Percentiles rank a stretch among this genome's conserved stretches.
Conservation (phyloP, 129 eudicot species). For the Arctium lappa region DNA sequence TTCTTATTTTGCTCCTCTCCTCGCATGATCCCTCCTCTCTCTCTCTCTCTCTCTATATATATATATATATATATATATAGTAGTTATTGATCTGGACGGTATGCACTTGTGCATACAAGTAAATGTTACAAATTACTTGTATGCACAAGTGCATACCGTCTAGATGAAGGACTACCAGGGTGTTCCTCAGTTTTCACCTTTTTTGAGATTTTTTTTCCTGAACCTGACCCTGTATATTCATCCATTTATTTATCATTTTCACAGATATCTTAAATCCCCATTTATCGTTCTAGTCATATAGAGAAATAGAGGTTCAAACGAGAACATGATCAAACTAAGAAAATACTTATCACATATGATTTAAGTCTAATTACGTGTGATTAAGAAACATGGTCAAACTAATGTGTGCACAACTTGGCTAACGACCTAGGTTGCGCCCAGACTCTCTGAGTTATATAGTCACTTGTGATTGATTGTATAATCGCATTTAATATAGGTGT, state of each 20-base stretch:
- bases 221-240: too few relatives aligned
- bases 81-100: too few relatives aligned
- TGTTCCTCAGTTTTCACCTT: not conserved
- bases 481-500: not conserved
- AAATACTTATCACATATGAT: not conserved
- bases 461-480: too few relatives aligned
- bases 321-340: not conserved
- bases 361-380: not conserved
- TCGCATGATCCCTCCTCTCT: too few relatives aligned
- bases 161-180: too few relatives aligned
- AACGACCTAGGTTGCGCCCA: not conserved
- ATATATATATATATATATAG: too few relatives aligned
- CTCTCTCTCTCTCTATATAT: too few relatives aligned
- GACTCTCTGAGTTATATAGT: not conserved
- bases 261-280: not conserved
- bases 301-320: not conserved
- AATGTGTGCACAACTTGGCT: not conserved
- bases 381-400: not conserved
- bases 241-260: not conserved
- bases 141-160: too few relatives aligned
- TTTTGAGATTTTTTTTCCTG: not conserved
- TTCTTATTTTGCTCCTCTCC: too few relatives aligned
- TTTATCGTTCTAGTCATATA: too few relatives aligned
- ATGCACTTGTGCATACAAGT: too few relatives aligned
- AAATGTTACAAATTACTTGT: too few relatives aligned